Evolutionary conservation across 768 basidiomycete genomes (phyloP).

Genomic region (Tulasnella calospora): DNA sequence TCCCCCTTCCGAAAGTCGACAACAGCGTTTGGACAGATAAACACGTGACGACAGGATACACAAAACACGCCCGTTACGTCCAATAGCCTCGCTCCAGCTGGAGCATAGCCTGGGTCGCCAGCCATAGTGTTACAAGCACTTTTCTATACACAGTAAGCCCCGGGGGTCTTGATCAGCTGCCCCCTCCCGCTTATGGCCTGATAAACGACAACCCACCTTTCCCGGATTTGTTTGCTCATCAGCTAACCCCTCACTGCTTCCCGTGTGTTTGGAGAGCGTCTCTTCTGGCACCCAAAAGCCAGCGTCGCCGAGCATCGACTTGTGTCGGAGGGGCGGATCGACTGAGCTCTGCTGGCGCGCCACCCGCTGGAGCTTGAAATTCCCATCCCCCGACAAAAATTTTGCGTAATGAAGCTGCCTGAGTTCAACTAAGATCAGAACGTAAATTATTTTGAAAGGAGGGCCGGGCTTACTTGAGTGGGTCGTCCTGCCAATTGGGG

Average conservation of each 20-base stretch:
- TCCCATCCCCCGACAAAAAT: not conserved
- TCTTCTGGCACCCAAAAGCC: not conserved
- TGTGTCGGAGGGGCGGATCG: not conserved
- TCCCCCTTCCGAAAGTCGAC: not conserved
- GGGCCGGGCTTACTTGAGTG: not conserved
- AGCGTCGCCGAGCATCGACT: not conserved
- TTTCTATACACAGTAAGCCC: not conserved
- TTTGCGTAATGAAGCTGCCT: not conserved
- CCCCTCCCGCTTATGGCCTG: too few relatives aligned
- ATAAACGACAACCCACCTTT: too few relatives aligned
- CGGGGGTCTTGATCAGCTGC: too few relatives aligned
- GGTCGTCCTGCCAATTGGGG: not conserved
- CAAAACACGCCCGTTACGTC: not conserved
- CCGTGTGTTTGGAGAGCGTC: too few relatives aligned
- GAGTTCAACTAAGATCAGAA: not conserved
- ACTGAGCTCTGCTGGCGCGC: not conserved
- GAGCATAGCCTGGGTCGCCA: not conserved
- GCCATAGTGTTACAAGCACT: not conserved
- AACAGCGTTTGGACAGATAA: not conserved
- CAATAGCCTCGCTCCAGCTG: not conserved
- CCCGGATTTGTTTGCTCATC: not conserved
- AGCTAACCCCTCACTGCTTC: too few relatives aligned
- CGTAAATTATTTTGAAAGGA: too few relatives aligned
- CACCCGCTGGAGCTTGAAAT: not conserved
- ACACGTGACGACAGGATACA: not conserved